Evolutionary conservation across 1,139 yeast species (phyloP).

Genomic region (Taiozyma sp.): DNA sequence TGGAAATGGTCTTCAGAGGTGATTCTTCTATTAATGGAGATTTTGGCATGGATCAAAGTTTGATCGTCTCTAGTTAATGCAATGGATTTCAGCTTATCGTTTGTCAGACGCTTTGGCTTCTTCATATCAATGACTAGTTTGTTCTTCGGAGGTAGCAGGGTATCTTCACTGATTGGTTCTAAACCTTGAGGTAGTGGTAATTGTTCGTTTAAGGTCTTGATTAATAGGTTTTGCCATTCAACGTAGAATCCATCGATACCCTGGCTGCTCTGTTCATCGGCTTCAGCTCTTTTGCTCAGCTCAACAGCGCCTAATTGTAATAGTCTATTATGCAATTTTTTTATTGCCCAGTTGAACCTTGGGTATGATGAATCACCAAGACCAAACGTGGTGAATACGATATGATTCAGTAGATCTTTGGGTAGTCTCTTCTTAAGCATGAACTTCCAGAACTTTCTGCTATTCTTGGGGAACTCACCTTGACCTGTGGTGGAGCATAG

Average conservation of each 20-base stretch:
- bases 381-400: constrained; percentile 73
- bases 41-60: constrained; percentile 33
- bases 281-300: constrained; percentile 72
- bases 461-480: constrained; percentile 87
- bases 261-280: constrained; percentile 76
- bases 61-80: constrained; percentile 28
- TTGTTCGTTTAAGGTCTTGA: constrained; percentile 35
- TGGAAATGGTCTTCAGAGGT: constrained; percentile 78
- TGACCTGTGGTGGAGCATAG: constrained; percentile 93
- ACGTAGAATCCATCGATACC: constrained; percentile 77
- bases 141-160: constrained; percentile 42
- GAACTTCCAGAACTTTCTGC: constrained; percentile 67
- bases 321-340: constrained; percentile 74
- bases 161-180: constrained; percentile 34
- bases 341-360: constrained; percentile 78
- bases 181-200: constrained; percentile 33
- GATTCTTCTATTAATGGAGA: constrained; percentile 49
- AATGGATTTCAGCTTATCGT: constrained; percentile 17
- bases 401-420: constrained; percentile 52
- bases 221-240: constrained; percentile 63
- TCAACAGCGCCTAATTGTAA: constrained; percentile 78
- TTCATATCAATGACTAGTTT: constrained; percentile 26
- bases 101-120: constrained; percentile 27
- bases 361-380: constrained; percentile 95
- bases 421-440: constrained; percentile 69